Conservation (phyloP, 495 filamentous ascomycete genomes). For the Penicillium flavigenum region DNA sequence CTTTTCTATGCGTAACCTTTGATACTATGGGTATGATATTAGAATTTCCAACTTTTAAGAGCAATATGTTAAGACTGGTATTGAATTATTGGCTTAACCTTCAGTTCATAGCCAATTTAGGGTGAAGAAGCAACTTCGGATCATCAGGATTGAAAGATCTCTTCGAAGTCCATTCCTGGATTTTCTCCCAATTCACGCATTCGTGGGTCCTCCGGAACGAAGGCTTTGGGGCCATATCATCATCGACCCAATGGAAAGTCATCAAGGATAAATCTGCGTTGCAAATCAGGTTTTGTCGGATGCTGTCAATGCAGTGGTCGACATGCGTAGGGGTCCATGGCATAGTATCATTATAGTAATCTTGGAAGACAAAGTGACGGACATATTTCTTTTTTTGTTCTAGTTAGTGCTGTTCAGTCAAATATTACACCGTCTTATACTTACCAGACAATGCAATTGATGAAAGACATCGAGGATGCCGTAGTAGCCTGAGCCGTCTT, state of each 20-base stretch:
- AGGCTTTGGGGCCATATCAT: slow-evolving; percentile 8
- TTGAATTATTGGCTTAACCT: no score
- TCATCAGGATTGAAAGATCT: slow-evolving; percentile 12
- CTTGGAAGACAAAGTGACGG: background rate
- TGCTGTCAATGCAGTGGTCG: slow-evolving; percentile 34
- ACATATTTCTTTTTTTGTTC: background rate
- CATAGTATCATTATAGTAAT: background rate
- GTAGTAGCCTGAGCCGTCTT: background rate
- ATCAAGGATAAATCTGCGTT: slow-evolving; percentile 27
- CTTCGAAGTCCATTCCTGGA: slow-evolving; percentile 14
- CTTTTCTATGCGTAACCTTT: no score
- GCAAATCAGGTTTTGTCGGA: slow-evolving; percentile 35
- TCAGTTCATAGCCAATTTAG: background rate
- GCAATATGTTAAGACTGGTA: no score
- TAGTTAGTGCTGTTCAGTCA: background rate
- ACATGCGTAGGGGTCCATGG: background rate
- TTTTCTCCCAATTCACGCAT: slow-evolving; percentile 15
- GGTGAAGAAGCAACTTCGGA: background rate
- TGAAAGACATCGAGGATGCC: background rate
- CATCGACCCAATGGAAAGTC: slow-evolving; percentile 11
- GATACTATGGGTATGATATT: no score
- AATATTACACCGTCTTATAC: background rate
- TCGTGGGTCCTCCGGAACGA: slow-evolving; percentile 16
- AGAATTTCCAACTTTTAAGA: no score
- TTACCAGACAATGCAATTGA: background rate